Evolutionary conservation across 2,329 filamentous ascomycete genomes (phyloP), one percentile per base, ranked within the genome.

Genomic region (Diaporthe capsici): DNA sequence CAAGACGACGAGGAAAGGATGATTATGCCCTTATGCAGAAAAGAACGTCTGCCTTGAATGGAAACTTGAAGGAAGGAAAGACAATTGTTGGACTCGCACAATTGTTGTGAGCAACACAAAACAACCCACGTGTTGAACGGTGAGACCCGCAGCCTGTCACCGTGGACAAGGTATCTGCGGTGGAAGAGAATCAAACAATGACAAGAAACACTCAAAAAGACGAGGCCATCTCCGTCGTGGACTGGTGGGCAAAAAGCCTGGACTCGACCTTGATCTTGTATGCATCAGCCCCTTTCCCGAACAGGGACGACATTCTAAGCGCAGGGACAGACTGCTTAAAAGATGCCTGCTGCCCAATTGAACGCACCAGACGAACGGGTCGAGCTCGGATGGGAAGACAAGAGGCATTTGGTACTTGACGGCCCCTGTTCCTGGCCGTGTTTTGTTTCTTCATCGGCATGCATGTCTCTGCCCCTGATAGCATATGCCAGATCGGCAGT

Each of bases 361-460:
- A 25, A 25, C 17, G 28, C 60, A 37, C n/a, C n/a, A 31, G 51
- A 58, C 15, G 12, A 39, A 47, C 12, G 42, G 61, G 53, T 74
- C 47, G 8, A 55, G 1, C 42, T 68, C 42, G 20, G 61, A 37
- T 71, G 39, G 39, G 37, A 72, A 47, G 60, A 34, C 15, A 2
- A 67, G 55, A 61, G 7, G 6, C 22, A 42, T 37, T 8, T 42
- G 44, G 9, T 63, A 37, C 12, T 37, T 25, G 44, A 51, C 3
- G 28, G 44, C 44, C 71, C 75, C 25, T 71, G 42, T 75, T 75
- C 42, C 71, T 42, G 17, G 71, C 39, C 15, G 55, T 76, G 71
- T 76, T 73, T 76, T 67, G 74, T 76, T 76, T 74, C 51, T 65
- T 42, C 65, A 13, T 68, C 65, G 65, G 65, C 17, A 42, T 58